Conservation (phyloP, 108 stramenopile genomes). For the Skeletonema marinoi region DNA sequence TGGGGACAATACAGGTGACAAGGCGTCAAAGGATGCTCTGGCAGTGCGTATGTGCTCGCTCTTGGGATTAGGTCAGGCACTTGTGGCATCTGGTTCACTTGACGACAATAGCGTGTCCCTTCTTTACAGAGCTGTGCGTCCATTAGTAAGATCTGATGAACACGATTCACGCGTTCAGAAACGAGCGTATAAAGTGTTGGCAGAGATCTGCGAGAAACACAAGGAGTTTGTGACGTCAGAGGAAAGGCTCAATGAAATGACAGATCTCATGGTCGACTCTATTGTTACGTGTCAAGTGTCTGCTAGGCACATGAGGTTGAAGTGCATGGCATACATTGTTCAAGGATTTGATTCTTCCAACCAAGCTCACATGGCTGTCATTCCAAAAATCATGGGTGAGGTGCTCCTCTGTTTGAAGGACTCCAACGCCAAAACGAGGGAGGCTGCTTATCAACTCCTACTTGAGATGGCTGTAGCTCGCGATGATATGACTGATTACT, state of each 20-base stretch:
- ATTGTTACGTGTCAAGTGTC: slow-evolving; percentile 79
- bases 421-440: slow-evolving; percentile 90
- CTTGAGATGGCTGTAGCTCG: slow-evolving; percentile 64
- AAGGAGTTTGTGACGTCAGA: slow-evolving; percentile 52
- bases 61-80: slow-evolving; percentile 67
- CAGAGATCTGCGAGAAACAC: slow-evolving; percentile 68
- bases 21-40: slow-evolving; percentile 35
- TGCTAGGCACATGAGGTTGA: slow-evolving; percentile 76
- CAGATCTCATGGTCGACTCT: slow-evolving; percentile 66
- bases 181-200: slow-evolving; percentile 72
- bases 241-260: slow-evolving; percentile 62
- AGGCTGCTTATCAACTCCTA: slow-evolving; percentile 82
- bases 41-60: slow-evolving; percentile 66
- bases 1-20: slow-evolving; percentile 27
- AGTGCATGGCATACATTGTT: slow-evolving; percentile 70
- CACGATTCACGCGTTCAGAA: slow-evolving; percentile 72
- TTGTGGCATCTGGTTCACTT: slow-evolving; percentile 70
- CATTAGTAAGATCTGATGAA: slow-evolving; percentile 75
- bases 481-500: slow-evolving; percentile 59
- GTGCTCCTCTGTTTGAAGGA: slow-evolving; percentile 93
- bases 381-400: slow-evolving; percentile 72
- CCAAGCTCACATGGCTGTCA: slow-evolving; percentile 52
- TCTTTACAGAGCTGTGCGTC: slow-evolving; percentile 73
- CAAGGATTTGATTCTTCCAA: slow-evolving; percentile 54
- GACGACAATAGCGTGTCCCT: slow-evolving; percentile 64